Conservation (phyloP, 805 yeast species). For the Candida ulmi region DNA sequence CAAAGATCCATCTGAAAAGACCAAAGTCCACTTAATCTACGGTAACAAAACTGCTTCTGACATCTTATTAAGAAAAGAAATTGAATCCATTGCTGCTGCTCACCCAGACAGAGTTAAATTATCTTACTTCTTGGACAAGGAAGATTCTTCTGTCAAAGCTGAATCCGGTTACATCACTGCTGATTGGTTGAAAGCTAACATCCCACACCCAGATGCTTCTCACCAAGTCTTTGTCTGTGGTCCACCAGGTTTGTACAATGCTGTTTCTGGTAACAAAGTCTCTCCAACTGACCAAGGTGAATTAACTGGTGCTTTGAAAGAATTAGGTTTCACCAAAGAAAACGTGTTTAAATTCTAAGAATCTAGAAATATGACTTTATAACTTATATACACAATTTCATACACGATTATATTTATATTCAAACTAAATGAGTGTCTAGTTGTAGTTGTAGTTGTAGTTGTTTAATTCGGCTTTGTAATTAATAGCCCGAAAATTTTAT, state of each 20-base stretch:
- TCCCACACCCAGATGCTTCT: conserved; percentile 65
- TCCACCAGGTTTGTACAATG: conserved; percentile 87
- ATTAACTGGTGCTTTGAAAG: conserved; percentile 79
- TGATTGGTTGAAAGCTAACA: conserved; percentile 56
- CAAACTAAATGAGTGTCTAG: too few species aligned
- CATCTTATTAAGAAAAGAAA: conserved; percentile 70
- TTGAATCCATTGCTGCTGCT: conserved; percentile 61
- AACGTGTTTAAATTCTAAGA: conserved; percentile 84
- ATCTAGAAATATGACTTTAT: neutral
- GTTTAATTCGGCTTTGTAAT: too few species aligned
- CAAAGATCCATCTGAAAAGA: conserved; percentile 78
- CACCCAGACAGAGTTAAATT: conserved; percentile 76
- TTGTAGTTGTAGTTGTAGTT: too few species aligned
- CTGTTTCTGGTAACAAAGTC: conserved; percentile 78
- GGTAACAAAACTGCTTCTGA: conserved; percentile 78
- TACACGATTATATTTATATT: too few species aligned
- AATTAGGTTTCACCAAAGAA: conserved; percentile 81
- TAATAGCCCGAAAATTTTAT: too few species aligned
- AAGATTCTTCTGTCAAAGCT: conserved; percentile 40
- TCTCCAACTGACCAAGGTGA: conserved; percentile 95
- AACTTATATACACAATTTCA: neutral
- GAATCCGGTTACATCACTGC: conserved; percentile 71
- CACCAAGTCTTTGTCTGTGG: conserved; percentile 88
- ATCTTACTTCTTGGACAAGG: conserved; percentile 74
- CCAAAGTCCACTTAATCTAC: conserved; percentile 77